phyloP scores from a whole-genome alignment of 495 filamentous ascomycete species.

The Penicillium macrosclerotiorum region DNA sequence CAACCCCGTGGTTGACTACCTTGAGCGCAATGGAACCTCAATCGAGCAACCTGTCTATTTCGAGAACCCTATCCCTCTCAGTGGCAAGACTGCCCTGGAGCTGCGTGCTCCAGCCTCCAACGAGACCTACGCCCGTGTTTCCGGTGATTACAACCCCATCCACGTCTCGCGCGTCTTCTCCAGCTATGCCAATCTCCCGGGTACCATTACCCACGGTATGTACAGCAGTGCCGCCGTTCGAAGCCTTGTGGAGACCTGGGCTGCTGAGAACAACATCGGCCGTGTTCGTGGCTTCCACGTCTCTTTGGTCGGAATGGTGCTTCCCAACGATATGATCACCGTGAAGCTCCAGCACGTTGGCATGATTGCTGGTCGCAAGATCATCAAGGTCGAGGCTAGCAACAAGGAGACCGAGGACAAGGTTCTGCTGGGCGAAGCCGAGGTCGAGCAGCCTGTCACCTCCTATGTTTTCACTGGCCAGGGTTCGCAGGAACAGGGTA shows the following conservation, averaged over 20 bases:
- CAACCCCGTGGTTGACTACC: constrained; percentile 95
- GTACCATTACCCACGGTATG: constrained; percentile 99
- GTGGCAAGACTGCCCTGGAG: constrained; percentile 81
- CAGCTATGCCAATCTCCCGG: constrained; percentile 88
- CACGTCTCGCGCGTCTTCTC: constrained; percentile 97
- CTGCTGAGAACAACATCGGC: constrained; percentile 95
- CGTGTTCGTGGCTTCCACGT: constrained; percentile 97
- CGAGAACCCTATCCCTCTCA: constrained; percentile 93
- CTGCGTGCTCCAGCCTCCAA: constrained; percentile 94
- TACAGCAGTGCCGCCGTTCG: constrained; percentile 98
- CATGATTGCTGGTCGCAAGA: constrained; percentile 97
- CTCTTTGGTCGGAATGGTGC: constrained; percentile 93
- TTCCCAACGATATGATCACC: constrained; percentile 91
- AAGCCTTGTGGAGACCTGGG: constrained; percentile 98
- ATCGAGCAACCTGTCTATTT: constrained; percentile 98
- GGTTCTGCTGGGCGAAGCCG: constrained; percentile 89
- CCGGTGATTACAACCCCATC: constrained; percentile 98
- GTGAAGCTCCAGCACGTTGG: constrained; percentile 94
- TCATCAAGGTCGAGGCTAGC: constrained; percentile 94
- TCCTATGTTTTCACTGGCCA: constrained; percentile 98
- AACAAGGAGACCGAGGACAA: constrained; percentile 95
- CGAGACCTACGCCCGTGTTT: constrained; percentile 95
- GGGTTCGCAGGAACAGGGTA: constrained; percentile 96
- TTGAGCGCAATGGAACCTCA: constrained; percentile 84
- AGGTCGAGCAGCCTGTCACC: constrained; percentile 97